These are phyloP conservation scores for Trichocomaceae sp. DNA, from an alignment of 2,329 filamentous ascomycete genomes.

Conservation along the genomic window DNA sequence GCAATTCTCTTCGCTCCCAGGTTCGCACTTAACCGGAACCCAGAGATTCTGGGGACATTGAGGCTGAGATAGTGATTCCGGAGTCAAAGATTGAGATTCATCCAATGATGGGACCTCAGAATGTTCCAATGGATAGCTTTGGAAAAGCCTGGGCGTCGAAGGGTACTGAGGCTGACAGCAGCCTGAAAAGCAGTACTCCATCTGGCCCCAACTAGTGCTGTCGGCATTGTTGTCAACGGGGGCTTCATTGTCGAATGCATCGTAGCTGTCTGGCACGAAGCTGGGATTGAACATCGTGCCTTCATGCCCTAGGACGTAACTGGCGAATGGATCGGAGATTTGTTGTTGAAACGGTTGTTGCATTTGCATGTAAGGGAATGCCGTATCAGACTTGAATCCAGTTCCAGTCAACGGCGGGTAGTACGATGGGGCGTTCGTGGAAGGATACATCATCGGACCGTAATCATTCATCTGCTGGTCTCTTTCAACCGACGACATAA, in stretches of 20 bases:
- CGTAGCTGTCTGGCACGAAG: neutral
- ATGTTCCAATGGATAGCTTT: neutral
- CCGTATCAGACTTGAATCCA: slow-evolving; percentile 2
- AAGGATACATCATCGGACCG: slow-evolving; percentile 2
- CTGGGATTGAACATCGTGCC: neutral
- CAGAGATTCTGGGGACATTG: slow-evolving; percentile 18
- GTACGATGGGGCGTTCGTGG: slow-evolving; percentile 6
- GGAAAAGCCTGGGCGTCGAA: neutral
- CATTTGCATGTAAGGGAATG: slow-evolving; percentile 2
- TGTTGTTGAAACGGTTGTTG: slow-evolving; percentile 11
- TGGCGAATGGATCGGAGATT: slow-evolving; percentile 5
- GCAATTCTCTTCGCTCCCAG: slow-evolving; percentile 13
- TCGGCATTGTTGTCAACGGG: neutral
- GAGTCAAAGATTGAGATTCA: neutral
- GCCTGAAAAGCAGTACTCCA: slow-evolving; percentile 8
- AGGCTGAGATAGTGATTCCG: neutral
- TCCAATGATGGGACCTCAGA: neutral
- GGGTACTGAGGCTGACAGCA: slow-evolving; percentile 7
- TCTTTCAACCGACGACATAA: neutral
- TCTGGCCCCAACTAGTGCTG: neutral
- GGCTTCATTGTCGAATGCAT: neutral
- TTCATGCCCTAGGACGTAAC: neutral
- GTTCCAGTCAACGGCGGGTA: slow-evolving; percentile 13
- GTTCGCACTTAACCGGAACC: slow-evolving; percentile 22
- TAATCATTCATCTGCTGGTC: slow-evolving; percentile 6